Evolutionary conservation across 2,329 filamentous ascomycete species (phyloP).

Genomic region (Apiospora arundinis): DNA sequence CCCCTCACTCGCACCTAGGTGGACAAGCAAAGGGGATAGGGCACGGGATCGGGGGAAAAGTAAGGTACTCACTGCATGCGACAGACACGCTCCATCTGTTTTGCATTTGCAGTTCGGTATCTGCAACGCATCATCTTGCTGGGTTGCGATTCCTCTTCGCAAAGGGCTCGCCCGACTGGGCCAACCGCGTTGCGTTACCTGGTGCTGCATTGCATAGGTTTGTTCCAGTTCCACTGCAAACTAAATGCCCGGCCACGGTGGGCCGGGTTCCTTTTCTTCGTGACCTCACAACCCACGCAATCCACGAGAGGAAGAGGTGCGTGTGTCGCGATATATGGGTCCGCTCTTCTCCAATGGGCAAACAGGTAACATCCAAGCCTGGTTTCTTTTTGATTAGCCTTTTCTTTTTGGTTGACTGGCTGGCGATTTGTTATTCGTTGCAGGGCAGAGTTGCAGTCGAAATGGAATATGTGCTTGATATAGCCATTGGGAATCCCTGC

Average conservation of each 20-base stretch:
- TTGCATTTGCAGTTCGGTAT: too few species aligned
- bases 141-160: neutral
- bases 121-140: neutral
- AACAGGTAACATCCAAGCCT: neutral
- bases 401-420: neutral
- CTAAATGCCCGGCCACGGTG: neutral
- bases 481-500: neutral
- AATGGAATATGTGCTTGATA: neutral
- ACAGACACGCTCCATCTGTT: too few species aligned
- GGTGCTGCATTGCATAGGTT: neutral
- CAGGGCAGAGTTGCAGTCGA: neutral
- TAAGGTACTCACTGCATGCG: too few species aligned
- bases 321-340: neutral
- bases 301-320: neutral
- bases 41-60: too few species aligned
- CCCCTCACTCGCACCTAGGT: too few species aligned
- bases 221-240: neutral
- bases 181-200: neutral
- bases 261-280: neutral
- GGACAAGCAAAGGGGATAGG: too few species aligned
- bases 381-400: neutral
- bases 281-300: too few species aligned
- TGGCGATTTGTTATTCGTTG: neutral
- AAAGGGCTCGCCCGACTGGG: neutral
- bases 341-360: neutral